phyloP scores from a whole-genome alignment of 2,329 filamentous ascomycete species.

The Neopestalotiopsis sp. region DNA sequence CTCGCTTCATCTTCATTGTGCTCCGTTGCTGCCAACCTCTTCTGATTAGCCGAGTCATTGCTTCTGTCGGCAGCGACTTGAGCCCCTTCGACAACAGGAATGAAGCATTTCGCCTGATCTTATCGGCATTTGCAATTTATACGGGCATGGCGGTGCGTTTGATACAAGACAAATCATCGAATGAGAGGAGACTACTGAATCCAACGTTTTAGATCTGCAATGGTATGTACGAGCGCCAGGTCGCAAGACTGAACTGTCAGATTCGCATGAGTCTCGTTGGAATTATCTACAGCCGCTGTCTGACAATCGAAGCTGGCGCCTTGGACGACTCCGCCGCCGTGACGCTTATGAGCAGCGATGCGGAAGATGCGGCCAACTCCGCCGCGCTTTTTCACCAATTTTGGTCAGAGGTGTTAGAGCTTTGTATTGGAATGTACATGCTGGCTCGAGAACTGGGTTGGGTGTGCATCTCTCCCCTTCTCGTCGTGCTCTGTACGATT shows the following conservation, averaged over 20 bases:
- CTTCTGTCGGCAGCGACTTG: conserved; percentile 1
- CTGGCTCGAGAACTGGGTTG: background rate
- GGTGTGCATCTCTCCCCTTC: background rate
- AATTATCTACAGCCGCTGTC: background rate
- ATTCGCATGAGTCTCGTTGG: conserved; percentile 1
- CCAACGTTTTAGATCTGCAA: background rate
- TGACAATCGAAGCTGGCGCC: background rate
- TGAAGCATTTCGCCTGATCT: background rate
- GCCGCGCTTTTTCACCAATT: background rate
- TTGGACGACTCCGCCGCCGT: conserved; percentile 1
- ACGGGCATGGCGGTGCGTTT: conserved; percentile 4
- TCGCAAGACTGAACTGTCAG: background rate
- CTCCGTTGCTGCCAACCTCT: conserved; percentile 2
- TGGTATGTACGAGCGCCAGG: background rate
- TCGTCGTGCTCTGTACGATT: background rate
- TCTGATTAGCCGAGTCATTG: background rate
- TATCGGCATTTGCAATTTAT: conserved; percentile 1
- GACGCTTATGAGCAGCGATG: background rate
- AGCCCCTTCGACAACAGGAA: background rate
- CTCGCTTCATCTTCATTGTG: background rate
- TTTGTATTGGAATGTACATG: conserved; percentile 3
- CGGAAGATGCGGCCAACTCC: background rate
- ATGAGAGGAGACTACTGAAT: background rate
- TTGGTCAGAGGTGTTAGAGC: background rate
- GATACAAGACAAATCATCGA: background rate